A percentile compares a stretch with the other conserved stretches of the same genome.
These are phyloP conservation scores for Solidago caesia DNA, from an alignment of 129 eudicot species.

Conservation along the genomic window DNA sequence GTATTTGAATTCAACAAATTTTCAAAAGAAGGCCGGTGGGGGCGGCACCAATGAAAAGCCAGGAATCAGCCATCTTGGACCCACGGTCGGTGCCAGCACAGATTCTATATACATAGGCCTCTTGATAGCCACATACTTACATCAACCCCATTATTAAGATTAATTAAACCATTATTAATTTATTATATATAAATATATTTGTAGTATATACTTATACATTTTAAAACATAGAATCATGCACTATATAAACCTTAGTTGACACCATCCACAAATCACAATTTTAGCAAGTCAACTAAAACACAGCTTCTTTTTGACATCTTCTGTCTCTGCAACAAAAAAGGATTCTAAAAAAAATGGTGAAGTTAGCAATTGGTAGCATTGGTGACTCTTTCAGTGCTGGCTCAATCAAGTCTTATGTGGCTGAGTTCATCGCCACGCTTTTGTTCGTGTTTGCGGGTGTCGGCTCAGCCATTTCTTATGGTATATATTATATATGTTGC, in stretches of 20 bases:
- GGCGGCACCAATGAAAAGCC: constrained; percentile 36
- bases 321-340: background rate
- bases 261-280: constrained; percentile 24
- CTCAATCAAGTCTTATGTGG: constrained; percentile 42
- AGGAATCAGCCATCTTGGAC: constrained; percentile 21
- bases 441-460: constrained; percentile 58
- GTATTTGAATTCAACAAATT: background rate
- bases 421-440: constrained; percentile 58
- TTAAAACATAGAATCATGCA: background rate
- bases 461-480: constrained; percentile 48
- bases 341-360: constrained; percentile 42
- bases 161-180: background rate
- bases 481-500: background rate
- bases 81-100: constrained; percentile 45
- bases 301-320: background rate
- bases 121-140: constrained; percentile 16
- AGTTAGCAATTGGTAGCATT: constrained; percentile 45
- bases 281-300: constrained; percentile 15
- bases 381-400: constrained; percentile 51
- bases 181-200: too few species aligned
- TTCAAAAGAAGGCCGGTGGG: constrained; percentile 47
- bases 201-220: background rate
- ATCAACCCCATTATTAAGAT: background rate
- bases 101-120: constrained; percentile 27
- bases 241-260: constrained; percentile 38